These are phyloP conservation scores for Ogataea trehalophila DNA, from an alignment of 805 yeast genomes.

Conservation along the genomic window DNA sequence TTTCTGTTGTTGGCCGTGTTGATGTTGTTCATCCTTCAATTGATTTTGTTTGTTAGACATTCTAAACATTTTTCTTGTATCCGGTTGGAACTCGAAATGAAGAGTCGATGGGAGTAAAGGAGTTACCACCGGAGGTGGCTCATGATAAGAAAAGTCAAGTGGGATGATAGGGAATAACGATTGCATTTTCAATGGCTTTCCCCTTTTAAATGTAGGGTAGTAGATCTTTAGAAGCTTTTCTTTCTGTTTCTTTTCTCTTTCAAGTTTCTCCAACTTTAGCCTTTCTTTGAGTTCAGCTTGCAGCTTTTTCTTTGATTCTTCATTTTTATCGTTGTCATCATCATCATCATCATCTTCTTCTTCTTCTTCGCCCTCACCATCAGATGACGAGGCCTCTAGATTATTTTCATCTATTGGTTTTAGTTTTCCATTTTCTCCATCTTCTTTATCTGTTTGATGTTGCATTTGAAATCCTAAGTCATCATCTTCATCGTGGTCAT, in stretches of 20 bases:
- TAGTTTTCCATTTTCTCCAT: conserved; percentile 1
- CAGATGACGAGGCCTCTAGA: conserved; percentile 19
- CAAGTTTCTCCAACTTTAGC: conserved; percentile 12
- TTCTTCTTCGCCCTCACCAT: conserved; percentile 26
- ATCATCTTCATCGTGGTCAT: conserved; percentile 16
- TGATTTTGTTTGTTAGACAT: conserved; percentile 17
- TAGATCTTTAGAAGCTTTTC: conserved; percentile 39
- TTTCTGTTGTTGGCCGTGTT: not conserved
- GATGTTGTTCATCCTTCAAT: conserved; percentile 7
- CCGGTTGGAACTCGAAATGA: conserved; percentile 57
- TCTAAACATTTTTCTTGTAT: conserved; percentile 51
- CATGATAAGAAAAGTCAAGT: conserved; percentile 45
- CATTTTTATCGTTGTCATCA: conserved; percentile 6
- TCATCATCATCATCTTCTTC: conserved; percentile 24
- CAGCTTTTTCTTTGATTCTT: conserved; percentile 3
- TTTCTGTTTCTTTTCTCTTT: conserved; percentile 29
- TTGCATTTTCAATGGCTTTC: conserved; percentile 59
- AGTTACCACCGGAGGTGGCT: conserved; percentile 38
- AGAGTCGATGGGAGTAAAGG: conserved; percentile 57
- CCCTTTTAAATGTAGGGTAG: conserved; percentile 59
- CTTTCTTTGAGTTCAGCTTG: conserved; percentile 8
- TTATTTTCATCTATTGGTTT: conserved; percentile 17
- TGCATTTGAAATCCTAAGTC: conserved; percentile 9
- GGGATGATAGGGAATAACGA: conserved; percentile 59
- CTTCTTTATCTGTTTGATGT: conserved; percentile 1